phyloP scores from a whole-genome alignment of 2,329 filamentous ascomycete species.

The Curvularia eragrostidis region DNA sequence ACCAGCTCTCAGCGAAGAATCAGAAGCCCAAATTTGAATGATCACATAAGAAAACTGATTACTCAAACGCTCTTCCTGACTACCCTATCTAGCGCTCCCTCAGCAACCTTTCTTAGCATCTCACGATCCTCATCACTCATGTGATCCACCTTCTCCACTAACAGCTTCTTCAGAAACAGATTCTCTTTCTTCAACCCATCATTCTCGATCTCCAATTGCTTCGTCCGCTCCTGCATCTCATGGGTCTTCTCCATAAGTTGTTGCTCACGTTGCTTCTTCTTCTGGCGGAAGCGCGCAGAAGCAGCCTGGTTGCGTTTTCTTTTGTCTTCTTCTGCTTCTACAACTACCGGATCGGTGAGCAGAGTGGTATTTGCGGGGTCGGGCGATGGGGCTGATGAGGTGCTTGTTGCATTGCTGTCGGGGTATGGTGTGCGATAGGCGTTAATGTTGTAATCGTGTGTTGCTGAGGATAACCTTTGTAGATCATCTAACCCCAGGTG shows the following conservation, averaged over 20 bases:
- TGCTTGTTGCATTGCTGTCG: constrained; percentile 42
- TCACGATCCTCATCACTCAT: constrained; percentile 47
- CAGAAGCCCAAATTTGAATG: not conserved
- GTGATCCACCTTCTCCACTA: constrained; percentile 49
- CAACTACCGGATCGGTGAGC: constrained; percentile 33
- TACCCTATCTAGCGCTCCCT: constrained; percentile 20
- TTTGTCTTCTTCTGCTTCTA: constrained; percentile 82
- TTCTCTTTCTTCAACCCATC: constrained; percentile 52
- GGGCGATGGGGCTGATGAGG: constrained; percentile 36
- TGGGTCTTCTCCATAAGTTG: constrained; percentile 64
- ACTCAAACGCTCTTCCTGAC: constrained; percentile 2
- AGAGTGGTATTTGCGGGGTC: constrained; percentile 25
- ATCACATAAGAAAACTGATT: not conserved
- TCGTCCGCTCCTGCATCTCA: constrained; percentile 82
- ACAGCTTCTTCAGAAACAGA: constrained; percentile 46
- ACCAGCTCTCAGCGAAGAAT: not conserved
- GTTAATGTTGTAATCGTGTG: constrained; percentile 33
- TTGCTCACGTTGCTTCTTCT: constrained; percentile 95
- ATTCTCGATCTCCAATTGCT: constrained; percentile 66
- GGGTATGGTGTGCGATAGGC: constrained; percentile 42
- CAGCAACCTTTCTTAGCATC: constrained; percentile 36
- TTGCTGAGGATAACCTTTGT: constrained; percentile 37
- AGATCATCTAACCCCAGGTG: constrained; percentile 39
- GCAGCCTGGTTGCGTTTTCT: constrained; percentile 87
- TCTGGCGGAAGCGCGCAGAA: constrained; percentile 86